Evolutionary conservation across 257 asterid species (phyloP).

Genomic region (Solanum pinnatisectum): DNA sequence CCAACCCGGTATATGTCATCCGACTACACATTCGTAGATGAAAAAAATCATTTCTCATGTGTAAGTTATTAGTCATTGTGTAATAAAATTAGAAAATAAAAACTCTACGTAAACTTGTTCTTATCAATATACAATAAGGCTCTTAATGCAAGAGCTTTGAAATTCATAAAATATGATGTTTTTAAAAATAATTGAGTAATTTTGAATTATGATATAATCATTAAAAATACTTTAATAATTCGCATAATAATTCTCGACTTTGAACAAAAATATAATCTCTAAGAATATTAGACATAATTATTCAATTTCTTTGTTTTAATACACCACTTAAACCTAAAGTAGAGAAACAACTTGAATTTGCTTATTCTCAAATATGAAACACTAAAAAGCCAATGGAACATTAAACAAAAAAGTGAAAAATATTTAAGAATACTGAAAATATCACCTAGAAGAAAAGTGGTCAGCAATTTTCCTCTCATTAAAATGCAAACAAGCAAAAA

Average conservation of each 20-base stretch:
- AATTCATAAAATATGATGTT: background rate
- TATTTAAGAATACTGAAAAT: too few species aligned
- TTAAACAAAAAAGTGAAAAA: background rate
- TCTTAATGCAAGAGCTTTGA: background rate
- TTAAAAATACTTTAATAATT: too few species aligned
- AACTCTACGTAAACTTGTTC: background rate
- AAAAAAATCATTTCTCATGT: background rate
- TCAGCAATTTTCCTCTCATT: background rate
- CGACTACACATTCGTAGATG: background rate
- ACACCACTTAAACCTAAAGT: background rate
- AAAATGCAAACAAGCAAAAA: too few species aligned
- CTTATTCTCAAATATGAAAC: background rate
- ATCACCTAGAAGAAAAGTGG: background rate
- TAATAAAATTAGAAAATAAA: too few species aligned
- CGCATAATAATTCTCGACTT: too few species aligned
- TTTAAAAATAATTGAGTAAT: background rate
- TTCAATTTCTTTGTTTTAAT: background rate
- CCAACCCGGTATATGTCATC: background rate
- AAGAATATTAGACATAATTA: too few species aligned
- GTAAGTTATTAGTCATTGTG: background rate
- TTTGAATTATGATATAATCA: background rate
- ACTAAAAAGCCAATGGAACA: background rate
- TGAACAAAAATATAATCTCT: background rate
- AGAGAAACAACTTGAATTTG: background rate
- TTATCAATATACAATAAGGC: background rate